Evolutionary conservation across 352 stramenopile genomes (phyloP), one percentile per base, ranked within the genome.

Genomic region (Phytopythium delawarense): DNA sequence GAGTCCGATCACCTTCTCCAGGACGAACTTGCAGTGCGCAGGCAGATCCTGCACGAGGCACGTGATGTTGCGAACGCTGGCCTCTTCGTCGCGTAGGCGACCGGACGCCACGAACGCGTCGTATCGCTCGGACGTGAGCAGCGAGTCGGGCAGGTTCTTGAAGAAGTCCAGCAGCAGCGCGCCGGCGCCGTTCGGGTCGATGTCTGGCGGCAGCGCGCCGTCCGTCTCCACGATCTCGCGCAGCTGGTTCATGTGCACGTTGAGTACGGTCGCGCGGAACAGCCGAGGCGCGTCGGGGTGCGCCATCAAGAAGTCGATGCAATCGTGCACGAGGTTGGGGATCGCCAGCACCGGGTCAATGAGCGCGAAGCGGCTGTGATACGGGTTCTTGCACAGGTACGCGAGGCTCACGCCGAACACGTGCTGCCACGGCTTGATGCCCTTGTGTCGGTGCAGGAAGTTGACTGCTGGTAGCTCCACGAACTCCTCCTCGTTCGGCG

Each of bases 351-450:
- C 54, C 1, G 86, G 82, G 52, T 94, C 79, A 61, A 94, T 91
- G 48, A 92, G 63, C 30, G 84, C 86, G 48, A 87, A 93, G 15
- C 81, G 78, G 57, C 77, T 88, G 64, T 94, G 86, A 48, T 89
- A 92, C 40, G 86, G 79, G 59, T 91, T 92, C 60, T 84, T 88
- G 48, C 80, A 77, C 20, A 94, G 67, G n/a, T 87, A 92, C 16
- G 72, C 72, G 32, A 94, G 48, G 42, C 75, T 83, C 30, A 94
- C 76, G 25, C 81, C 85, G 50, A 94, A 94, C 4, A 92, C 82
- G 45, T 91, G 81, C 63, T 94, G 86, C 81, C 83, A 94, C 39
- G 83, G 85, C 57, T 92, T 89, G 61, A 92, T 89, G 8, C 76
- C 80, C 49, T 88, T 83, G 58, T 89, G 75, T 6, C 80, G 83